Evolutionary conservation across 208 protist genomes (phyloP).

Genomic region (Acanthamoeba castellanii): DNA sequence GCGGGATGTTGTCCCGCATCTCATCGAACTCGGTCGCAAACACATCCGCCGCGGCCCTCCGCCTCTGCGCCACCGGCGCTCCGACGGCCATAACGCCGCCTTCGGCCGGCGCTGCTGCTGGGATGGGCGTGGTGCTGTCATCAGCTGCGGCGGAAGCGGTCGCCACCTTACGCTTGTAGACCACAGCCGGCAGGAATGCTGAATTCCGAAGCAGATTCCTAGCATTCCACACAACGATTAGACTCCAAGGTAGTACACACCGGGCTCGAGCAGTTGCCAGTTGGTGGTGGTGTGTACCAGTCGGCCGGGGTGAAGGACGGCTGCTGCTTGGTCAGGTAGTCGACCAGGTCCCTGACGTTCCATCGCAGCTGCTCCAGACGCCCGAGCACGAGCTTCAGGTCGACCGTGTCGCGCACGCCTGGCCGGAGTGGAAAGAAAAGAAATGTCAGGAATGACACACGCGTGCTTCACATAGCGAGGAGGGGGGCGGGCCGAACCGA

Average conservation of each 20-base stretch:
- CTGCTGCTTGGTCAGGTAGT: constrained; percentile 4
- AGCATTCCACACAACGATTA: not conserved
- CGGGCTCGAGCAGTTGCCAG: not conserved
- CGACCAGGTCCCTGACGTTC: constrained; percentile 34
- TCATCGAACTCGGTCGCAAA: not conserved
- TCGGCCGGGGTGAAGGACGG: not conserved
- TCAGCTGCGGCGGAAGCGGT: not conserved
- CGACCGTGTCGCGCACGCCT: constrained; percentile 45
- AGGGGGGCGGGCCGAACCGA: not conserved
- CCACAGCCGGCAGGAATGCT: not conserved
- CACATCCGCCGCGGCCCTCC: not conserved
- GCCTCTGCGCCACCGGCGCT: not conserved
- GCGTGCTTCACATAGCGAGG: not conserved
- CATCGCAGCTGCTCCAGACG: constrained; percentile 22
- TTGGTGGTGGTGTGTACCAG: not conserved
- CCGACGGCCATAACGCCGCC: too few relatives aligned
- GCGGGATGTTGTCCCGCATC: not conserved
- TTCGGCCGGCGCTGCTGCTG: too few relatives aligned
- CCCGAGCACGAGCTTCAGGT: not conserved
- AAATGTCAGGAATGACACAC: not conserved
- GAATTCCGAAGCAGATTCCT: not conserved
- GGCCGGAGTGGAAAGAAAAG: not conserved
- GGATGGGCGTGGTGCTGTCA: not conserved
- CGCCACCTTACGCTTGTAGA: not conserved
- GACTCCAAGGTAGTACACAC: too few relatives aligned